Evolutionary conservation across 2,329 filamentous ascomycete species (phyloP).

Genomic region (Xylariales sp.): DNA sequence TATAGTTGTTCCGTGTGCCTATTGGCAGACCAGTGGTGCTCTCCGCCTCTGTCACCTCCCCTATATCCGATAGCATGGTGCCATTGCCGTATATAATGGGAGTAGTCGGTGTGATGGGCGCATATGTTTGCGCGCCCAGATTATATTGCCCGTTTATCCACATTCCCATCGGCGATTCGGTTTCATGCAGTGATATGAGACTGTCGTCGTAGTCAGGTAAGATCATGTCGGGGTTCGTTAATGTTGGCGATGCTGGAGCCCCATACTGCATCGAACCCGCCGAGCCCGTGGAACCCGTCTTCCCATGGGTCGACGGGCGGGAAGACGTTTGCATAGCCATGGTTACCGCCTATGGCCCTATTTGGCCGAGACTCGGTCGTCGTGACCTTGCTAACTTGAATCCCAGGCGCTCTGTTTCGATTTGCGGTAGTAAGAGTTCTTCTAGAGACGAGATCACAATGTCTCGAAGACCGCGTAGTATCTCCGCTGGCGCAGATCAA

Average conservation of each 20-base stretch:
- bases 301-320: constrained; percentile 13
- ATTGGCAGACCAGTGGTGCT: constrained; percentile 38
- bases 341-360: constrained; percentile 3
- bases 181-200: constrained; percentile 46
- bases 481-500: too few relatives aligned
- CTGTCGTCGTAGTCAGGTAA: constrained; percentile 68
- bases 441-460: too few relatives aligned
- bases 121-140: constrained; percentile 32
- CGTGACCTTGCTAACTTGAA: too few relatives aligned
- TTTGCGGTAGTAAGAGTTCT: too few relatives aligned
- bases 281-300: constrained; percentile 9
- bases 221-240: constrained; percentile 95
- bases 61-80: constrained; percentile 65
- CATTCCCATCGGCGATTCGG: constrained; percentile 46
- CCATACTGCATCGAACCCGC: constrained; percentile 31
- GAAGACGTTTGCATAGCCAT: constrained; percentile 18
- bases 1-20: constrained; percentile 28
- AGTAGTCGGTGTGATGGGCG: constrained; percentile 49
- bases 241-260: constrained; percentile 70
- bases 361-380: constrained; percentile 9
- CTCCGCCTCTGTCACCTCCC: constrained; percentile 50
- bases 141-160: constrained; percentile 48
- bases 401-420: too few relatives aligned
- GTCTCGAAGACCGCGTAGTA: too few relatives aligned
- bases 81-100: constrained; percentile 67